Base-by-base conservation (phyloP, 306 rosid genomes). In the Senna siamea region DNA sequence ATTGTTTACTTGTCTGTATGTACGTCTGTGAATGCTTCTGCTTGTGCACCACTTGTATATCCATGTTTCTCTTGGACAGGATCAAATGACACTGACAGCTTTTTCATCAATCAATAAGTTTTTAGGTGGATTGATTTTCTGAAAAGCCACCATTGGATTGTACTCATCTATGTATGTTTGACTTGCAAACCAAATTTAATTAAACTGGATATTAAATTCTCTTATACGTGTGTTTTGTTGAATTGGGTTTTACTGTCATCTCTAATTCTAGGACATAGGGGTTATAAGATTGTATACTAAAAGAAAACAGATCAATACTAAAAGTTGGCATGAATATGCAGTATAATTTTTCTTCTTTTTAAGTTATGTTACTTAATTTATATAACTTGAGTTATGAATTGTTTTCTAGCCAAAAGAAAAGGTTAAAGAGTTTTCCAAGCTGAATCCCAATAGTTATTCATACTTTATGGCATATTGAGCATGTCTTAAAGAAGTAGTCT, bases 401-500 rank as follows among this genome's bases (percentile, higher is more conserved):
- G 50, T 38, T 9, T n/a, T 22, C 35, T 9, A 28, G 9, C 63
- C 75, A 15, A 34, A 34, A 56, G 2, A 32, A 57, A 56, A 44
- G 9, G 9, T 20, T 8, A 17, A 63, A 32, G 61, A 13, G 51
- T 56, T 76, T 63, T 32, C 34, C 19, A 26, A 70, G 19, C 34
- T 58, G 46, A 58, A 53, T 46, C 73, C 26, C 65, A 62, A 26
- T 18, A 38, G 55, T 73, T 59, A 53, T 60, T 54, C 53, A 37
- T 26, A 28, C 44, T 26, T 53, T 54, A 47, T 66, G 67, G 54
- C 23, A 67, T 72, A 50, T 47, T 62, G 65, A 44, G 41, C 17
- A 71, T 35, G 40, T 56, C 61, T 53, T 65, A 75, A 40, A 44
- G 66, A 44, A 44, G 52, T 68, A 51, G 26, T 64, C 69, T 58